These are phyloP conservation scores for Eutrema japonicum DNA, from an alignment of 345 rosid genomes.

Conservation along the genomic window DNA sequence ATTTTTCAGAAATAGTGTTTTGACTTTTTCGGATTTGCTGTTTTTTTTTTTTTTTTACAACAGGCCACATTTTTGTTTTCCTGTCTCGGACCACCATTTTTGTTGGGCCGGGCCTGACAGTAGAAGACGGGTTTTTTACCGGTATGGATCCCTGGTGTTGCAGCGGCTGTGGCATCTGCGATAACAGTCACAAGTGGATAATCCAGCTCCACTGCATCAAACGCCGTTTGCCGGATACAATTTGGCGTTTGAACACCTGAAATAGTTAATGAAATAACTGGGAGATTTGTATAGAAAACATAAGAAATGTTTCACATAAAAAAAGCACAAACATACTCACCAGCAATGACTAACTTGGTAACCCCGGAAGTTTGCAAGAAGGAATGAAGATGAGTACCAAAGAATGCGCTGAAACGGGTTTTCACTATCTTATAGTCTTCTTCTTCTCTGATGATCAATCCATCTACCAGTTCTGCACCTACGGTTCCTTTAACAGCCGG, in stretches of 20 bases:
- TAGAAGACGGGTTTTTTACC: slow-evolving; percentile 47
- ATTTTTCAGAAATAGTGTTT: too few relatives aligned
- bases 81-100: slow-evolving; percentile 57
- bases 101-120: too few relatives aligned
- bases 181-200: slow-evolving; percentile 63
- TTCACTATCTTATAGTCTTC: slow-evolving; percentile 85
- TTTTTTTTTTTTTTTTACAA: too few relatives aligned
- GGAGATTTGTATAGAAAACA: neutral
- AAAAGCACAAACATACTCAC: slow-evolving; percentile 47
- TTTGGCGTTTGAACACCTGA: slow-evolving; percentile 89
- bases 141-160: slow-evolving; percentile 69
- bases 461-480: slow-evolving; percentile 77
- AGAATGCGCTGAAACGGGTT: slow-evolving; percentile 89
- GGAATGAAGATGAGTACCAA: slow-evolving; percentile 72
- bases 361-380: slow-evolving; percentile 62
- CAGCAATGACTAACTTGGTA: slow-evolving; percentile 58
- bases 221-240: slow-evolving; percentile 84
- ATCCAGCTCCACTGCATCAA: slow-evolving; percentile 80
- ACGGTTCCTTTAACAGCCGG: slow-evolving; percentile 60
- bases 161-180: slow-evolving; percentile 89
- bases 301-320: neutral
- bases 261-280: slow-evolving; percentile 1
- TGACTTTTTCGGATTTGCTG: too few relatives aligned
- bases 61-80: too few relatives aligned
- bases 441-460: slow-evolving; percentile 68